Base-by-base conservation (phyloP, 1,139 yeast genomes). In the Saccharomyces hybrid region DNA sequence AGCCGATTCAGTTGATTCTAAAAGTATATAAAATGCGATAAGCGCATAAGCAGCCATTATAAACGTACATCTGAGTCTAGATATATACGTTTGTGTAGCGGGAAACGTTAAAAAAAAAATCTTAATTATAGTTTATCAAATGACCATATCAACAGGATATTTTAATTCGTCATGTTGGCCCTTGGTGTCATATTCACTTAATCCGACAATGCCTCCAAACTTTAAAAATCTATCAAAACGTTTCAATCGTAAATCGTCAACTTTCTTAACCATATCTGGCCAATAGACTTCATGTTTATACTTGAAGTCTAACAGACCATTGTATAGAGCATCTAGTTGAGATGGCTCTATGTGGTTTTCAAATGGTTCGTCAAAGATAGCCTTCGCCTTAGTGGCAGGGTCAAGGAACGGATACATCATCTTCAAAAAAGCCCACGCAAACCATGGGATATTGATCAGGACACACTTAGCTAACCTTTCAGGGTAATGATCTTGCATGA, bases 401-500 rank as follows among this genome's bases (percentile, higher is more conserved):
- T 91, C 97, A 56, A 91, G 87, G 65, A 91, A 89, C 5, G 97
- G 97, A 59, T 88, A 86, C 59, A 89, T 88, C 61, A 90, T 73
- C 71, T 87, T 89, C 64, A 91, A 76, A 64, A 91, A 90, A 2
- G 95, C 84, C 80, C 93, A 84, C 3, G 88, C 96, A 53, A 87
- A 74, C 82, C 93, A 84, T 11, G 97, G 97, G 58, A 91, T 88
- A 67, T 91, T 89, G 49, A 93, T 85, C 59, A 91, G 78, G 50
- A 89, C 76, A 2, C 96, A 96, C 64, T 82, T 82, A 7, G 96
- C 97, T 57, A 91, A 76, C 61, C 96, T 78, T 69, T 90, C 97
- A 1, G 97, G 97, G 68, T 89, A 91, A 68, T 90, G 96, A 42
- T 90, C 88, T 71, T 91, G 97, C 62, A 91, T 76, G 62, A 90